A percentile compares a stretch with the other conserved stretches of the same genome.
phyloP scores from a whole-genome alignment of 306 rosid genomes.

The Alnus glutinosa region DNA sequence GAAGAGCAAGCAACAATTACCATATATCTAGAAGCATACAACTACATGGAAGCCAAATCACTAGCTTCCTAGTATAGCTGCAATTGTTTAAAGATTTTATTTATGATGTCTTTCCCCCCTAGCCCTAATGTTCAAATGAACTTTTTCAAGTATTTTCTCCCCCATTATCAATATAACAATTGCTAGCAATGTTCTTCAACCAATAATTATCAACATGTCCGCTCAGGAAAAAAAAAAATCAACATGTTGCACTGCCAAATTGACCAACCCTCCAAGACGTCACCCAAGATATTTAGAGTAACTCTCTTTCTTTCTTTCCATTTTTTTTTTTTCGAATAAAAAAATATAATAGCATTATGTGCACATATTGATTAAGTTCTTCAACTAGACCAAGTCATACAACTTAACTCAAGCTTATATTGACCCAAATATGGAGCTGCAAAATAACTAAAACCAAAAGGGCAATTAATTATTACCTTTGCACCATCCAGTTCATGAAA shows the following conservation, averaged over 20 bases:
- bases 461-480: slow-evolving; percentile 27
- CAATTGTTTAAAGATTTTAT: not conserved
- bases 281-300: too few species aligned
- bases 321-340: too few species aligned
- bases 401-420: not conserved
- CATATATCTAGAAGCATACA: not conserved
- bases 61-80: not conserved
- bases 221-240: not conserved
- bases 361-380: not conserved
- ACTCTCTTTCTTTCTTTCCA: too few species aligned
- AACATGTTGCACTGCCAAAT: not conserved
- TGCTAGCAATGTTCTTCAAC: too few species aligned
- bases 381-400: slow-evolving; percentile 2
- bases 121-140: not conserved
- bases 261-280: not conserved
- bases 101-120: not conserved
- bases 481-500: slow-evolving; percentile 42
- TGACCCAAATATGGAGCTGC: not conserved
- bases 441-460: not conserved
- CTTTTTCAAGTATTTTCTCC: not conserved
- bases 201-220: too few species aligned
- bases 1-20: not conserved
- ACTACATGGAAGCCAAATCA: not conserved
- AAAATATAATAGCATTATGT: too few species aligned
- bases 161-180: too few species aligned